A percentile compares a stretch with the other conserved stretches of the same genome.
These are phyloP conservation scores for Clathrospora elynae DNA, from an alignment of 2,329 filamentous ascomycete genomes.

Conservation along the genomic window DNA sequence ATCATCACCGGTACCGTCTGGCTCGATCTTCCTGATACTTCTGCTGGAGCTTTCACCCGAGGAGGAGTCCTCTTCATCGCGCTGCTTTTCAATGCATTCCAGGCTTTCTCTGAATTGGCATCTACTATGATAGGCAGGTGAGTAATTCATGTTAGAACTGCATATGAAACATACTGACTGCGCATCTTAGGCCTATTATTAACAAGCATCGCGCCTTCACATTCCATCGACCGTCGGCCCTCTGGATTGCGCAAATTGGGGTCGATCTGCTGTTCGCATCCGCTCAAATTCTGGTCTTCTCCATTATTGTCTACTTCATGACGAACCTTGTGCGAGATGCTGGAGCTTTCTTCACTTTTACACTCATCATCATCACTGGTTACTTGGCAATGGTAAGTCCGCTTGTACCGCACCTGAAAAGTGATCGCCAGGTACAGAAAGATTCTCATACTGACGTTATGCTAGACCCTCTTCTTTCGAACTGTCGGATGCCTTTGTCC, in stretches of 20 bases:
- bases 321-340: constrained; percentile 53
- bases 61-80: constrained; percentile 81
- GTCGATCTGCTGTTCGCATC: constrained; percentile 76
- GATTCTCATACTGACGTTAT: no score
- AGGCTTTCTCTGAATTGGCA: constrained; percentile 78
- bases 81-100: constrained; percentile 85
- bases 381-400: constrained; percentile 54
- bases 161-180: no score
- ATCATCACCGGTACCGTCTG: constrained; percentile 82
- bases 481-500: constrained; percentile 69
- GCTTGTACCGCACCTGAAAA: no score
- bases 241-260: constrained; percentile 83
- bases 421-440: no score
- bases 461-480: constrained; percentile 54
- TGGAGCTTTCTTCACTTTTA: constrained; percentile 56
- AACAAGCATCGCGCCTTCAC: constrained; percentile 85
- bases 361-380: constrained; percentile 50
- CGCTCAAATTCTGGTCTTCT: constrained; percentile 64
- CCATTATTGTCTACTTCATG: constrained; percentile 59
- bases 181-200: constrained; percentile 73
- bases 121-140: constrained; percentile 78
- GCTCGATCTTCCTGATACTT: constrained; percentile 67
- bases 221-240: constrained; percentile 78
- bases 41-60: constrained; percentile 75
- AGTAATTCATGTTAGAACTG: no score